These are phyloP conservation scores for Flueggea neowawraea DNA, from an alignment of 441 rosid species.

Conservation along the genomic window DNA sequence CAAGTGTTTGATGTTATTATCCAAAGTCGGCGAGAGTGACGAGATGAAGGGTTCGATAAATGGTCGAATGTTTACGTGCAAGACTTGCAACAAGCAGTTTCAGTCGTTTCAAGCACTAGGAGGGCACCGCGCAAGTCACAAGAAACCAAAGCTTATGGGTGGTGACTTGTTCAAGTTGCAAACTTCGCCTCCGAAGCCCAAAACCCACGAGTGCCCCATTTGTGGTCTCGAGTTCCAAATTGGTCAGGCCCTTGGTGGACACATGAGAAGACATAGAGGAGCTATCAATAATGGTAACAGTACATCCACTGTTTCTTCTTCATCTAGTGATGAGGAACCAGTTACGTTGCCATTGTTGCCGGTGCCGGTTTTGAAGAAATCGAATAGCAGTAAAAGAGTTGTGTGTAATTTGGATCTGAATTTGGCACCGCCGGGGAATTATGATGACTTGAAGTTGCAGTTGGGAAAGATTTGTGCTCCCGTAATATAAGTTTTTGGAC, in stretches of 20 bases:
- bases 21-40: conserved; percentile 47
- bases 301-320: not conserved
- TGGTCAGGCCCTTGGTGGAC: conserved; percentile 96
- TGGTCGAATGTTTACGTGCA: conserved; percentile 63
- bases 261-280: conserved; percentile 83
- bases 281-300: not conserved
- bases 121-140: conserved; percentile 96
- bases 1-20: conserved; percentile 64
- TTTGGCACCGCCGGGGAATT: conserved; percentile 47
- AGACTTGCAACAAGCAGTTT: conserved; percentile 69
- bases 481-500: conserved; percentile 1
- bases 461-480: conserved; percentile 28
- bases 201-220: conserved; percentile 78
- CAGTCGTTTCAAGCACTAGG: conserved; percentile 91
- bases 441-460: conserved; percentile 48
- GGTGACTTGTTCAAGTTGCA: conserved; percentile 20
- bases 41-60: not conserved
- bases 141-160: conserved; percentile 40
- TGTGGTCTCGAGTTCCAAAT: conserved; percentile 84
- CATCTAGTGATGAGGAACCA: conserved; percentile 9
- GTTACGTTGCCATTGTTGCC: conserved; percentile 29
- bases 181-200: conserved; percentile 26
- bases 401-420: conserved; percentile 56
- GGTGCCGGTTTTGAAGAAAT: conserved; percentile 59
- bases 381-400: conserved; percentile 44